Base-by-base conservation (phyloP, 2,329 filamentous ascomycete species). In the Emergomyces pasteurianus region DNA sequence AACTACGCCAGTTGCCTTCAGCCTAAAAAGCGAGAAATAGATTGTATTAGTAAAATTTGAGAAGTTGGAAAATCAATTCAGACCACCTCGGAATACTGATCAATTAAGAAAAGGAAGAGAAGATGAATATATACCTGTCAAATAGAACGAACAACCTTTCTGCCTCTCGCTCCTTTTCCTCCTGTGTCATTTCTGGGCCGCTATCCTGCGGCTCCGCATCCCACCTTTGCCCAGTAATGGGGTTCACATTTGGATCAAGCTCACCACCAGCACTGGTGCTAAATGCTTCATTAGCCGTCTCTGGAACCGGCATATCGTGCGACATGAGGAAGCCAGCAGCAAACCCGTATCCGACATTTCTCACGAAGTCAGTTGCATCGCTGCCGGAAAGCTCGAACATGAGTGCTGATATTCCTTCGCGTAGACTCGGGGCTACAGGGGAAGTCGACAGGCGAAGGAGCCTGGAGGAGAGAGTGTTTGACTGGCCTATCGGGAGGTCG, bases 261-360 rank as follows among this genome's bases (percentile, higher is more conserved):
- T 77, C 69, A 21, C 47, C 64, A 14, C 66, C 62, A 6, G 65
- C 23, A 23, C 68, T 70, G 4, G 67, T 72, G 42, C 77, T 79
- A 68, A 77, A 80, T 7, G 80, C 79, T 66, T 86, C 81, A 10
- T 84, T 75, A 0, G 85, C 83, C 60, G 81, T 85, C 62, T 85
- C 80, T 0, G 91, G 90, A 26, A 96, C 79, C 0, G 86, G 81
- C 14, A 97, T 85, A 60, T 94, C 89, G 64, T 92, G 88, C 64
- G 88, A 87, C 76, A 92, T 87, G 18, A 99, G 78, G 71, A 94
- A 96, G 0, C 94, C 94, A 0, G 91, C 89, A 0, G 94, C 94
- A 69, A 89, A 96, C 0, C 94, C 94, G 70, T 96, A 99, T 0
- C 94, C 94, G 14, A 99, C 89, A 66, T 96, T 96, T 58, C 89